A percentile compares a stretch with the other conserved stretches of the same genome.
phyloP scores from a whole-genome alignment of 192 early-diverging fungal genomes.

The Mortierella antarctica region DNA sequence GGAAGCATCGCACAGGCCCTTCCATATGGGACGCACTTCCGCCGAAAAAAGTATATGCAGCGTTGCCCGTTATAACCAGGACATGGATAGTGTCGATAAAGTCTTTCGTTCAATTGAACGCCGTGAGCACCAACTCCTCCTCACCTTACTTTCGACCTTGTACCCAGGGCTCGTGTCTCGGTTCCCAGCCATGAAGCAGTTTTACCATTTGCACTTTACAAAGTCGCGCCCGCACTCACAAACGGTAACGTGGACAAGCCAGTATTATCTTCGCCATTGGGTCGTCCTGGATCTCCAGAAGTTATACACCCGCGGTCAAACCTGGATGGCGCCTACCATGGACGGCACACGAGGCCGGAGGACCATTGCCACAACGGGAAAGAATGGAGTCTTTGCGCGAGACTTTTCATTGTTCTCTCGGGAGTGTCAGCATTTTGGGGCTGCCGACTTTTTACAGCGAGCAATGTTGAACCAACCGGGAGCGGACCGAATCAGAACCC shows the following conservation, averaged over 20 bases:
- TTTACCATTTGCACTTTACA: no score
- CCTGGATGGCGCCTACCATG: not conserved
- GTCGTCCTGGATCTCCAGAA: conserved; percentile 22
- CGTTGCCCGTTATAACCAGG: not conserved
- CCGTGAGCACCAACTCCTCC: conserved; percentile 3
- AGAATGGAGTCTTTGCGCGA: not conserved
- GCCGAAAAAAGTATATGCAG: not conserved
- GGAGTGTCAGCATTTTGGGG: not conserved
- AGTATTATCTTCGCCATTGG: conserved; percentile 17
- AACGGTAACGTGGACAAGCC: conserved; percentile 8
- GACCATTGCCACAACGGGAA: not conserved
- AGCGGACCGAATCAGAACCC: conserved; percentile 12
- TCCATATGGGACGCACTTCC: no score
- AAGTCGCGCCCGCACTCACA: not conserved
- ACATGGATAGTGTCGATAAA: not conserved
- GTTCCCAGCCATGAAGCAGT: not conserved
- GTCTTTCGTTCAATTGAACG: not conserved
- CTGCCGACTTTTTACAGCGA: conserved; percentile 22
- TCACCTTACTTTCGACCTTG: conserved; percentile 10
- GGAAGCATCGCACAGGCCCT: not conserved
- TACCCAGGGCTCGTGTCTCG: conserved; percentile 6
- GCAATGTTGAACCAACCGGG: conserved; percentile 21
- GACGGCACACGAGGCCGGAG: not conserved
- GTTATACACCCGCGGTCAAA: conserved; percentile 4
- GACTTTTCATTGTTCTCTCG: not conserved